Conservation (phyloP, 2,329 filamentous ascomycete genomes). For the Cercospora citrullina region DNA sequence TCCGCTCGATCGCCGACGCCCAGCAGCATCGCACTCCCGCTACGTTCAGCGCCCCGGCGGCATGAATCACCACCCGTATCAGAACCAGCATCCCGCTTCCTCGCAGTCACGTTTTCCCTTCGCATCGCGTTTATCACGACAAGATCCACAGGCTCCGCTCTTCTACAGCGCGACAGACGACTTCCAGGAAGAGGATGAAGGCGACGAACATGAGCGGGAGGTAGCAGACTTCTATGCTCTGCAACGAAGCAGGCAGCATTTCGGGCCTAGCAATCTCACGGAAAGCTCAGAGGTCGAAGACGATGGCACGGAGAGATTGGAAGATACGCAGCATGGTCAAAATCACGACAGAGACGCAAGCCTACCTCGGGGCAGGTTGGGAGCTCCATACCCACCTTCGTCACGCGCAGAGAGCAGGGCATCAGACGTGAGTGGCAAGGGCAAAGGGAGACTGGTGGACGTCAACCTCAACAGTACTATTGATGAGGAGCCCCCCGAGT, state of each 20-base stretch:
- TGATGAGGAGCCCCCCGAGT: slow-evolving; percentile 45
- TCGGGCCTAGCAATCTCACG: slow-evolving; percentile 77
- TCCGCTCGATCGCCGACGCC: slow-evolving; percentile 50
- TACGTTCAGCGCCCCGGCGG: slow-evolving; percentile 51
- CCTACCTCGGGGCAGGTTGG: slow-evolving; percentile 42
- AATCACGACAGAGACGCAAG: slow-evolving; percentile 42
- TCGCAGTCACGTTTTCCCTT: slow-evolving; percentile 77
- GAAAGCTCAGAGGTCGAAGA: slow-evolving; percentile 84
- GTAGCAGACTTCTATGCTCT: slow-evolving; percentile 92
- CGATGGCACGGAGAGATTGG: slow-evolving; percentile 50
- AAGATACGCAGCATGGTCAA: slow-evolving; percentile 42
- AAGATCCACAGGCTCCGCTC: slow-evolving; percentile 72
- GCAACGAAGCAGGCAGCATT: slow-evolving; percentile 83
- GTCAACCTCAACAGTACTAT: slow-evolving; percentile 73
- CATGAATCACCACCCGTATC: slow-evolving; percentile 72
- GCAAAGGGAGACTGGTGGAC: slow-evolving; percentile 74
- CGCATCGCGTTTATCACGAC: slow-evolving; percentile 70
- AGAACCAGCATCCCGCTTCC: slow-evolving; percentile 57
- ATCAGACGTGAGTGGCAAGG: slow-evolving; percentile 52
- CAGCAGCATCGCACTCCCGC: slow-evolving; percentile 45
- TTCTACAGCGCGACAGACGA: slow-evolving; percentile 91
- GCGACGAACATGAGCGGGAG: slow-evolving; percentile 63
- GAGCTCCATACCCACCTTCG: slow-evolving; percentile 37
- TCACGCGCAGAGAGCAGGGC: slow-evolving; percentile 46
- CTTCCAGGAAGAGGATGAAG: slow-evolving; percentile 85